These are phyloP conservation scores for Syzygium oleosum DNA, from an alignment of 345 rosid species.

Conservation along the genomic window DNA sequence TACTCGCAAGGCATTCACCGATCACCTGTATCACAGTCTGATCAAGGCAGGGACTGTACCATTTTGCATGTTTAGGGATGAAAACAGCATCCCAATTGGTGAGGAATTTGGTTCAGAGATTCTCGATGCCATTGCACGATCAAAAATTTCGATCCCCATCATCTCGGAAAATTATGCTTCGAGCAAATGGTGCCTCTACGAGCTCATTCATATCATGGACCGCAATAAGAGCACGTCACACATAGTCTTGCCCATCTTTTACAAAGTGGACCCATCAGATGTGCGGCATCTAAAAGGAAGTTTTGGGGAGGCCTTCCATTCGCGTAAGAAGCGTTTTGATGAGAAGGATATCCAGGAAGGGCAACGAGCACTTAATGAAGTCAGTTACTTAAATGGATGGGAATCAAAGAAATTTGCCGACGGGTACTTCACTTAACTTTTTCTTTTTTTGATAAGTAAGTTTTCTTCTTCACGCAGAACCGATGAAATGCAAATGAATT, in stretches of 20 bases:
- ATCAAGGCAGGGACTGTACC: neutral
- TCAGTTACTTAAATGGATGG: no score
- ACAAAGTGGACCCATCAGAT: accelerated
- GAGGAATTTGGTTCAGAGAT: accelerated
- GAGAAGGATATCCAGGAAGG: no score
- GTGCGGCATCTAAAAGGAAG: neutral
- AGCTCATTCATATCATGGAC: neutral
- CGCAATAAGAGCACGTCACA: accelerated
- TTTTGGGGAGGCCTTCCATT: accelerated
- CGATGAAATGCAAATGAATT: no score
- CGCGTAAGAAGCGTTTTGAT: accelerated
- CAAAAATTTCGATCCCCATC: neutral
- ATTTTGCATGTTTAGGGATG: accelerated
- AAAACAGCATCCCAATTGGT: neutral
- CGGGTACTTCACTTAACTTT: no score
- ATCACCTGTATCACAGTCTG: neutral
- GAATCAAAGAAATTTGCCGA: no score
- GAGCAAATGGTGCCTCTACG: neutral
- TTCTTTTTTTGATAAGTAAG: neutral
- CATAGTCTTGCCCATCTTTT: neutral
- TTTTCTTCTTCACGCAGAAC: no score
- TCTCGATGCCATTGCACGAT: accelerated
- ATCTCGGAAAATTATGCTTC: neutral
- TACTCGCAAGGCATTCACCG: neutral
- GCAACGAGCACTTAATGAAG: accelerated